Evolutionary conservation across 495 filamentous ascomycete genomes (phyloP).

Genomic region (Cairneyella variabilis): DNA sequence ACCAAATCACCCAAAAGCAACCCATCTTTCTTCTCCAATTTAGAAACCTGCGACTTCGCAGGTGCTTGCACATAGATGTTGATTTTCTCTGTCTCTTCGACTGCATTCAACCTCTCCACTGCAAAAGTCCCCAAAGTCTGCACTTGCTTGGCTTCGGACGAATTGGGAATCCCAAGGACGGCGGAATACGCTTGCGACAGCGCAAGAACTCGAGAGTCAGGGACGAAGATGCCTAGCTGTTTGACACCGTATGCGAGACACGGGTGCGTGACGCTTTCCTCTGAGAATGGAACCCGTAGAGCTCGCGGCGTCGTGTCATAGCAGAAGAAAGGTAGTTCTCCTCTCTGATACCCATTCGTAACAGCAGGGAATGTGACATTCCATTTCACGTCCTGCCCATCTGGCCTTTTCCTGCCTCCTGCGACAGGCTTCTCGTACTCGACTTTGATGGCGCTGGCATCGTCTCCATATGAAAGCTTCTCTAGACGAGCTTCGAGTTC

Average conservation of each 20-base stretch:
- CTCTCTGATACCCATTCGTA: conserved; percentile 19
- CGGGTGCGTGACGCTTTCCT: conserved; percentile 36
- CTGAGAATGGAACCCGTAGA: conserved; percentile 38
- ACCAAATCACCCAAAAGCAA: conserved; percentile 11
- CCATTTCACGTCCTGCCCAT: conserved; percentile 47
- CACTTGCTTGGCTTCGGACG: neutral
- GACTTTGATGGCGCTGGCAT: conserved; percentile 27
- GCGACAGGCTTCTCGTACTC: conserved; percentile 36
- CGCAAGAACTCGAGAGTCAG: conserved; percentile 14
- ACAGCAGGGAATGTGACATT: conserved; percentile 43
- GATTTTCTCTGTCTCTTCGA: neutral
- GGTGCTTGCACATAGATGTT: neutral
- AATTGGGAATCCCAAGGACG: conserved; percentile 20
- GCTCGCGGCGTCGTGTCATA: conserved; percentile 47
- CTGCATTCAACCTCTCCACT: neutral
- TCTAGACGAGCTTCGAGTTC: conserved; percentile 26
- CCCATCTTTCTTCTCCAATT: conserved; percentile 7
- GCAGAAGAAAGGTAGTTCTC: conserved; percentile 52
- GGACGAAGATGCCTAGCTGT: conserved; percentile 34
- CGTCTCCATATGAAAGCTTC: conserved; percentile 26
- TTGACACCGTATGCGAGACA: conserved; percentile 42
- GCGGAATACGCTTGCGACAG: conserved; percentile 27
- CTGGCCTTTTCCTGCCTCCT: conserved; percentile 40
- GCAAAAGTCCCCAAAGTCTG: neutral
- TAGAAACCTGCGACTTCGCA: neutral